These are phyloP conservation scores for Rhytidhysteron rufulum DNA, from an alignment of 2,329 filamentous ascomycete genomes.

Conservation along the genomic window DNA sequence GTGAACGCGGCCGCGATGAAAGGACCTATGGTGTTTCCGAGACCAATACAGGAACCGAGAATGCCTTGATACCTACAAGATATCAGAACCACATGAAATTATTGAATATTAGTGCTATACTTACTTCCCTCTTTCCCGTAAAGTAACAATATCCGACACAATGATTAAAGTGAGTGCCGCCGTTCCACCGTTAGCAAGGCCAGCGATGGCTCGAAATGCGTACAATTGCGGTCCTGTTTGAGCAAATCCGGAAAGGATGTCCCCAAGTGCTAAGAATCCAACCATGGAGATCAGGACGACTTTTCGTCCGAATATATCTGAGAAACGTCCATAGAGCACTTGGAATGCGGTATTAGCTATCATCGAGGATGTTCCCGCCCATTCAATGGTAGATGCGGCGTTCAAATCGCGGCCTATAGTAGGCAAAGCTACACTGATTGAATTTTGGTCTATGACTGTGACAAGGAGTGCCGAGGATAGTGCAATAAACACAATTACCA, in stretches of 20 bases:
- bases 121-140: conserved; percentile 25
- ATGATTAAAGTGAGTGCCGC: conserved; percentile 23
- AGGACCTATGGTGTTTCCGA: conserved; percentile 21
- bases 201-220: conserved; percentile 21
- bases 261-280: conserved; percentile 5
- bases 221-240: conserved; percentile 19
- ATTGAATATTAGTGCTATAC: too few species aligned
- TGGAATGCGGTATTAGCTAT: conserved; percentile 61
- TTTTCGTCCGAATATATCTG: conserved; percentile 53
- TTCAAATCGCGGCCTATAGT: conserved; percentile 34
- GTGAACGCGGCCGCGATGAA: conserved; percentile 22
- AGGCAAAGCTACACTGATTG: conserved; percentile 43
- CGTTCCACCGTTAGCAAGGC: conserved; percentile 25
- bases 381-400: conserved; percentile 50
- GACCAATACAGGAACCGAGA: conserved; percentile 19
- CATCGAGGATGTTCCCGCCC: conserved; percentile 52
- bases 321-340: conserved; percentile 60
- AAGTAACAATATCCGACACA: conserved; percentile 22
- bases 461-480: conserved; percentile 54
- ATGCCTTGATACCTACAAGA: conserved; percentile 27
- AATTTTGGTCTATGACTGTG: conserved; percentile 56
- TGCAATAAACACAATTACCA: conserved; percentile 50
- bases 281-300: neutral
- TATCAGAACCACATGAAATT: too few species aligned
- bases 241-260: conserved; percentile 22